Evolutionary conservation across 495 filamentous ascomycete genomes (phyloP), one percentile per base, ranked within the genome.

Genomic region (Aspergillus avenaceus): DNA sequence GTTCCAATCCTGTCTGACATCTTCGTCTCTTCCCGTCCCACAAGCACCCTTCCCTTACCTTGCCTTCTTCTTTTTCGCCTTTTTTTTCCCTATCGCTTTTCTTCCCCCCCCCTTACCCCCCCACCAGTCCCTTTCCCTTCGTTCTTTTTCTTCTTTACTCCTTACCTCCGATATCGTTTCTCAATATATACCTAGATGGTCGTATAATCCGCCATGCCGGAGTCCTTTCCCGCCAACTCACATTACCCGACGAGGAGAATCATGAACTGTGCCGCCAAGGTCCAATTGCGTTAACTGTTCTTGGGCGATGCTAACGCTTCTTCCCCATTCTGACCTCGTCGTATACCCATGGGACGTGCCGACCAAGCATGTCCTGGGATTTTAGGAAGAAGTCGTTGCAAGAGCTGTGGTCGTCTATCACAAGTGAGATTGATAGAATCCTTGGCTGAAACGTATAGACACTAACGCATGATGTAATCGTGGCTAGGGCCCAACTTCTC

Each of bases 281-380:
- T 45, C 36, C 41, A 38, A 26, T 44, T 28, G 36, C 45, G 38
- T 29, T 24, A 52, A 40, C 24, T 21, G n/a, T 22, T 28, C 24
- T 36, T 21, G 36, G 47, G 32, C 36, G 23, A 49, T 49, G 47
- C 38, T 26, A 40, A 21, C 27, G 36, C 13, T 22, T 21, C 38
- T 19, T 26, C 28, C 14, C 14, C 23, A 28, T 34, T 42, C 36
- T 46, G 23, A 26, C 41, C 29, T 31, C 54, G 36, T 24, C 47
- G 49, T 25, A 19, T 29, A 24, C 40, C 49, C 25, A 45, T 41
- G 52, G 52, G 50, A 45, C 56, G 52, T 54, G 52, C 52, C 27
- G 44, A 28, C 16, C 50, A 48, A 59, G 45, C 29, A 59, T 59
- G 56, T 52, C 52, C 47, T 49, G 49, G 47, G 41, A 28, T 34